phyloP scores from a whole-genome alignment of 164 flowering plant species.

The Stephania yunnanensis region DNA sequence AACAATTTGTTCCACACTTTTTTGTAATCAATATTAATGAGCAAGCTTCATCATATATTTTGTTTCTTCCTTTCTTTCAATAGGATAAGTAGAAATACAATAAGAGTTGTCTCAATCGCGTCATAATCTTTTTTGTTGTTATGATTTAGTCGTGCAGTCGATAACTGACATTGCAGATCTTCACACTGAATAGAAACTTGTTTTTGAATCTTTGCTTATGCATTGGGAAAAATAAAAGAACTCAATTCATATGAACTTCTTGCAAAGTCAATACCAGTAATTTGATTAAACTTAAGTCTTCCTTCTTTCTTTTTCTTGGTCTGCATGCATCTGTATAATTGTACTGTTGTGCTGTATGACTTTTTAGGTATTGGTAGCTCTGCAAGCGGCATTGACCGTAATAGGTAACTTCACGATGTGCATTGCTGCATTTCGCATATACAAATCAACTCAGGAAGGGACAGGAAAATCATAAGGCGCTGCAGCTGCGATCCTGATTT shows the following conservation, averaged over 20 bases:
- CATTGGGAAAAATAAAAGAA: too few species aligned
- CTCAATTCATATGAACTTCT: too few species aligned
- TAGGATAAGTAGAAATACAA: too few species aligned
- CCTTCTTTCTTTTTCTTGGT: too few species aligned
- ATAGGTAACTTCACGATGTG: slow-evolving; percentile 91
- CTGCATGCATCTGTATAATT: too few species aligned
- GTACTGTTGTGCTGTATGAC: not conserved
- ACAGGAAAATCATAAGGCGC: slow-evolving; percentile 31
- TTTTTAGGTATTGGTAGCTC: slow-evolving; percentile 76
- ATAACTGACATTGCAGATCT: not conserved
- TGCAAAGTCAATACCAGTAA: too few species aligned
- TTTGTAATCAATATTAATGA: not conserved
- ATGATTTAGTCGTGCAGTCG: not conserved
- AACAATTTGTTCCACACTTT: not conserved
- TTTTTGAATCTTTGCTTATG: not conserved
- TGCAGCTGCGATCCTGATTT: not conserved
- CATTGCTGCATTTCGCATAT: slow-evolving; percentile 86
- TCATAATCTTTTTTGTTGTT: too few species aligned
- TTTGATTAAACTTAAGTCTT: too few species aligned
- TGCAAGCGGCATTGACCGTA: slow-evolving; percentile 89
- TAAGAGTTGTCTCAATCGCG: too few species aligned
- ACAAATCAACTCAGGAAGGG: slow-evolving; percentile 43
- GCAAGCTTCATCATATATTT: not conserved
- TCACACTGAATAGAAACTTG: too few species aligned
- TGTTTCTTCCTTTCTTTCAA: too few species aligned